A percentile compares a stretch with the other conserved stretches of the same genome.
Conservation (phyloP, 805 yeast species). For the Candida railenensis region DNA sequence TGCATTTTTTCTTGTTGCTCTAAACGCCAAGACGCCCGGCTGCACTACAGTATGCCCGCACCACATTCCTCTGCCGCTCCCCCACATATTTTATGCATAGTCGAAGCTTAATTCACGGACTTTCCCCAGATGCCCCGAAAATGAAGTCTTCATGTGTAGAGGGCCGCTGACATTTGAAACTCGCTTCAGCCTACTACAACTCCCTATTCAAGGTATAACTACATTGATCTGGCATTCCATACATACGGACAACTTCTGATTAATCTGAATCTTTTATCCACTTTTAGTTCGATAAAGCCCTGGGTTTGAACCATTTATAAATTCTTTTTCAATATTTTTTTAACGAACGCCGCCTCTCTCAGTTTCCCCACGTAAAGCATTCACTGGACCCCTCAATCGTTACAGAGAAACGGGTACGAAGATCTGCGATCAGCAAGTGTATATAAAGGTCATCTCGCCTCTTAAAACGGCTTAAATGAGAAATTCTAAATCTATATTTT, state of each 20-base stretch:
- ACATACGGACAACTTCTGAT: too few relatives aligned
- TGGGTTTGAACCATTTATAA: neutral
- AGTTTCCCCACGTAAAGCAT: neutral
- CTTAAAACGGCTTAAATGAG: too few relatives aligned
- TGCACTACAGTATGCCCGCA: neutral
- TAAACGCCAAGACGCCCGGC: neutral
- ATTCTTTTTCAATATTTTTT: neutral
- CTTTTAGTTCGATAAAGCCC: neutral
- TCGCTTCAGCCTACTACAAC: too few relatives aligned
- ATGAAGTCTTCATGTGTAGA: neutral
- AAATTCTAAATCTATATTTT: too few relatives aligned
- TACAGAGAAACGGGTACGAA: neutral
- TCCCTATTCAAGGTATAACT: too few relatives aligned
- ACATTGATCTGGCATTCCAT: too few relatives aligned
- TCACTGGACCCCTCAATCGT: neutral
- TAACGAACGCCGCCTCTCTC: neutral
- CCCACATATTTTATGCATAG: neutral
- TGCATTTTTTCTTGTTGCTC: neutral
- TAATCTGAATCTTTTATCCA: neutral
- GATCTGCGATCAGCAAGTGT: neutral
- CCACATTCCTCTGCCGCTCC: neutral
- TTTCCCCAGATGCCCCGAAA: neutral
- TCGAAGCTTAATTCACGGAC: neutral
- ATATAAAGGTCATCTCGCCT: neutral
- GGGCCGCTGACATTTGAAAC: too few relatives aligned